Base-by-base conservation (phyloP, 805 yeast genomes). In the Ogataea allantospora region DNA sequence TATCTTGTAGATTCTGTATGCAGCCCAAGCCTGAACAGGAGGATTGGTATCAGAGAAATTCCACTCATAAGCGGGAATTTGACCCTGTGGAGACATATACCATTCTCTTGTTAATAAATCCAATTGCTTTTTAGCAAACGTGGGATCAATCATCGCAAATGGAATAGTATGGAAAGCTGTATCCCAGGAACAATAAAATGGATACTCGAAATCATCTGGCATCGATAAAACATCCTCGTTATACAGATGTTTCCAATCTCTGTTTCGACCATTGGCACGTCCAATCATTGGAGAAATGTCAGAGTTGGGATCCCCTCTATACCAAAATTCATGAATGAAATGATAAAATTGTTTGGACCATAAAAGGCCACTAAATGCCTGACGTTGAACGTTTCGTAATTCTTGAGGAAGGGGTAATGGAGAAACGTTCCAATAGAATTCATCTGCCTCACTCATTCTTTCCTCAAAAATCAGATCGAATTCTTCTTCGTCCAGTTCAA, bases 61-160 rank as follows among this genome's bases (percentile, higher is more conserved):
- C 97, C 97, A 88, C 63, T 88, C 97, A 60, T 88, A 88, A 10
- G 96, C 96, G 0, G 97, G 96, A 47, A 88, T 78, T 63, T 89
- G 96, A n/a, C 97, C 97, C 59, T 88, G 88, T 30, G 96, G 96
- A 58, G 91, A 96, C 95, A 88, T 87, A 58, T 88, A 88, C 96
- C 96, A 88, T 63, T 88, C 97, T 56, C 96, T 74, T 20, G 95
- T 83, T 58, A 88, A 67, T 40, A 88, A 67, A 58, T 83, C 95
- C 50, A 88, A 72, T 65, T 88, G 96, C 51, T 77, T 81, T 61
- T 88, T 88, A 23, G 96, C 95, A 66, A 86, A 88, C 38, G 77
- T 87, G 2, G 96, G 95, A 60, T 88, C 97, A 55, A 88, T 78
- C 88, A 88, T 85, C 5, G 96, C 91, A 46, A 88, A 66, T 9